Conservation (phyloP, 1,284 basidiomycete genomes). For the Pyrrhoderma noxium region DNA sequence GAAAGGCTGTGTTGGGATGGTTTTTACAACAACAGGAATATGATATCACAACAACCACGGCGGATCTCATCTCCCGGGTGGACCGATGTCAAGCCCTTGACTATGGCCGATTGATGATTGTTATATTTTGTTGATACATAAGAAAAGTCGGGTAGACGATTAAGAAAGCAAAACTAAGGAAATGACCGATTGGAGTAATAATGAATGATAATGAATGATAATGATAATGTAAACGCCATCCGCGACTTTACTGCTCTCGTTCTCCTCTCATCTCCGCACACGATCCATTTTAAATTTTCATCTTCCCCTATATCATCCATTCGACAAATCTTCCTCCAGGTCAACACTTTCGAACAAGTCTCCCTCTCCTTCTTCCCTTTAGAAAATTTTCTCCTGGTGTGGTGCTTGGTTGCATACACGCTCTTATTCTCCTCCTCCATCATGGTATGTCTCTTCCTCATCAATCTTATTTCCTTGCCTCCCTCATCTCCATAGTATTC, state of each 20-base stretch:
- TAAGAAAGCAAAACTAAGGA: no score
- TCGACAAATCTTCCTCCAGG: no score
- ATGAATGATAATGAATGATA: neutral
- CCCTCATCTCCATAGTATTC: neutral
- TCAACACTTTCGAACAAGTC: neutral
- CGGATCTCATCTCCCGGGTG: no score
- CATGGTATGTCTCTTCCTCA: constrained; percentile 13
- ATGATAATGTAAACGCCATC: neutral
- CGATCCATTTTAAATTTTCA: constrained; percentile 2
- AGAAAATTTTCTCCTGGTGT: neutral
- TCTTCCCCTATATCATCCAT: neutral
- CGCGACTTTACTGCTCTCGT: neutral
- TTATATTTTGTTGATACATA: no score
- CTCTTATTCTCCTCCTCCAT: neutral
- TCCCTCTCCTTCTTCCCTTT: neutral
- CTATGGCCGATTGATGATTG: no score
- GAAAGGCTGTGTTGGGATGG: no score
- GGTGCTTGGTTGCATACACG: constrained; percentile 1
- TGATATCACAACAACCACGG: no score
- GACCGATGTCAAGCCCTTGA: no score
- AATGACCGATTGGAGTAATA: neutral
- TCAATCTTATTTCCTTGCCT: neutral
- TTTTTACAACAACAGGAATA: no score
- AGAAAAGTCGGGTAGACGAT: no score
- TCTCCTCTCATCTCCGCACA: constrained; percentile 5